A percentile compares a stretch with the other conserved stretches of the same genome.
phyloP scores from a whole-genome alignment of 352 stramenopile genomes.

The Phytophthora brassicae region DNA sequence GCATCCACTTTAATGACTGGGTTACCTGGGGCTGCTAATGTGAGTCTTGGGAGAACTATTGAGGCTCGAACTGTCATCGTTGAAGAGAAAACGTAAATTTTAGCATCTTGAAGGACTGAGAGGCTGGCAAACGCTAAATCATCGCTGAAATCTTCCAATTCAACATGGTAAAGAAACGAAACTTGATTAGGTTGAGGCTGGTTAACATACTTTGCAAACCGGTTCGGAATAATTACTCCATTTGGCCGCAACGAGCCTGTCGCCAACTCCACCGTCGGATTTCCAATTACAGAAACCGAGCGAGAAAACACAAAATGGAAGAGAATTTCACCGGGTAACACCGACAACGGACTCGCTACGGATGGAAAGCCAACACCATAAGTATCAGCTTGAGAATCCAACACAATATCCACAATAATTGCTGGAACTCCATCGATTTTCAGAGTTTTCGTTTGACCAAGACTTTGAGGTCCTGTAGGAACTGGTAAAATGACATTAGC shows the following conservation, averaged over 20 bases:
- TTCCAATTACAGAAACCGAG: constrained; percentile 45
- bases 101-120: constrained; percentile 39
- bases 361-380: constrained; percentile 70
- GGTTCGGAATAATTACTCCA: constrained; percentile 46
- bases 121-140: constrained; percentile 59
- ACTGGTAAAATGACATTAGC: constrained; percentile 41
- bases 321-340: constrained; percentile 66
- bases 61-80: constrained; percentile 38
- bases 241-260: constrained; percentile 56
- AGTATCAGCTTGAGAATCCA: constrained; percentile 43
- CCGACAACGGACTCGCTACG: constrained; percentile 42
- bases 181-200: constrained; percentile 52
- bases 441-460: constrained; percentile 38
- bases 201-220: constrained; percentile 41
- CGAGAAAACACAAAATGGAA: constrained; percentile 70
- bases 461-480: constrained; percentile 16
- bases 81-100: constrained; percentile 51
- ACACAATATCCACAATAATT: constrained; percentile 45
- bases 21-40: constrained; percentile 14
- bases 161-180: constrained; percentile 68
- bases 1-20: constrained; percentile 50
- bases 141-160: constrained; percentile 48
- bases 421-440: constrained; percentile 51
- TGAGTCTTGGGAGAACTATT: constrained; percentile 37
- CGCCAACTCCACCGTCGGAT: constrained; percentile 53